A percentile compares a stretch with the other conserved stretches of the same genome.
These are phyloP conservation scores for Kickxella alabastrina DNA, from an alignment of 192 early-diverging fungal species.

Conservation along the genomic window DNA sequence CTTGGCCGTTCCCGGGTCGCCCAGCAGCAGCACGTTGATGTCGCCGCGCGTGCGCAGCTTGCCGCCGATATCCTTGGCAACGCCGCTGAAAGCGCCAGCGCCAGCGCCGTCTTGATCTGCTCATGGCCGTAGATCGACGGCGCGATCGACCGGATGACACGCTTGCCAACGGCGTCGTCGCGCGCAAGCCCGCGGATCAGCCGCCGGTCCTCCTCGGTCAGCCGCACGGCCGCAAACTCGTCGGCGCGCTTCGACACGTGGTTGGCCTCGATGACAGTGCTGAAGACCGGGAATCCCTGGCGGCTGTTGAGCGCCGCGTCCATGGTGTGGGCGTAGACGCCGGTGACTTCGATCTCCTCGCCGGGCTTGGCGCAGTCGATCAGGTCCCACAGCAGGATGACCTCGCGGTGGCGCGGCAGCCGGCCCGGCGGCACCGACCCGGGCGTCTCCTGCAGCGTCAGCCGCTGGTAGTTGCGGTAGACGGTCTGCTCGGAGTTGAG, in stretches of 20 bases:
- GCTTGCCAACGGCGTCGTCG: slow-evolving; percentile 74
- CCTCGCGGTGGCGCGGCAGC: slow-evolving; percentile 88
- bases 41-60: slow-evolving; percentile 97
- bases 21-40: slow-evolving; percentile 94
- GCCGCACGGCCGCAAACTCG: slow-evolving; percentile 74
- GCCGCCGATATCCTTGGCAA: slow-evolving; percentile 87
- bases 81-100: slow-evolving; percentile 94
- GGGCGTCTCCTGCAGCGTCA: slow-evolving; percentile 94
- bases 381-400: slow-evolving; percentile 92
- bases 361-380: slow-evolving; percentile 95
- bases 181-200: slow-evolving; percentile 68
- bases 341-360: slow-evolving; percentile 94
- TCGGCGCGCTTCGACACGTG: slow-evolving; percentile 87
- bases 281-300: slow-evolving; percentile 97
- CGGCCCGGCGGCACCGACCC: slow-evolving; percentile 94
- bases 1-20: slow-evolving; percentile 85
- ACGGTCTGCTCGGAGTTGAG: slow-evolving; percentile 94
- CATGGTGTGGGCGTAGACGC: slow-evolving; percentile 93
- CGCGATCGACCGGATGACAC: slow-evolving; percentile 91
- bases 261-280: slow-evolving; percentile 96
- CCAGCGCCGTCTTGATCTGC: slow-evolving; percentile 92
- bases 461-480: slow-evolving; percentile 94
- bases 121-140: slow-evolving; percentile 99
- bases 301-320: slow-evolving; percentile 81
- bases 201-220: slow-evolving; percentile 90